A percentile compares a stretch with the other conserved stretches of the same genome.
phyloP scores from a whole-genome alignment of 2,329 filamentous ascomycete species.

The Escovopsis sp. region DNA sequence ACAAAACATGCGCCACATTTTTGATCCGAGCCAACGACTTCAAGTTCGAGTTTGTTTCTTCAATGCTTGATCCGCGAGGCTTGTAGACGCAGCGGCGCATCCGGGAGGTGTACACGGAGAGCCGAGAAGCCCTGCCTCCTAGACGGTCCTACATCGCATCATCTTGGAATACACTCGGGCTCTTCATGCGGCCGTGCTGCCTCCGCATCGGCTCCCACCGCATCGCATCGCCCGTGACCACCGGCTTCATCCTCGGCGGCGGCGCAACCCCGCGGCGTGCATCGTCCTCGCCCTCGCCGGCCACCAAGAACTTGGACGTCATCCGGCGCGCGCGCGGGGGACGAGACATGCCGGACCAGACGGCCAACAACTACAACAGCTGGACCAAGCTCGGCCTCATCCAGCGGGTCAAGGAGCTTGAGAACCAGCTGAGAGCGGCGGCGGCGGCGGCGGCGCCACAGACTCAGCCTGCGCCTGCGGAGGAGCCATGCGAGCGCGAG shows the following conservation, averaged over 20 bases:
- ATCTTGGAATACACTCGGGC: neutral
- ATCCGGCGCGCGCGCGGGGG: neutral
- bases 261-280: too few relatives aligned
- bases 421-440: slow-evolving; percentile 43
- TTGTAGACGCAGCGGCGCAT: too few relatives aligned
- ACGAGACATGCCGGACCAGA: slow-evolving; percentile 16
- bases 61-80: too few relatives aligned
- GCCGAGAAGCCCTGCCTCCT: too few relatives aligned
- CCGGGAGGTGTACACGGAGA: too few relatives aligned
- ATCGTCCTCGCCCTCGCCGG: slow-evolving; percentile 6
- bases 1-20: too few relatives aligned
- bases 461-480: slow-evolving; percentile 7
- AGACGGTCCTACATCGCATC: too few relatives aligned
- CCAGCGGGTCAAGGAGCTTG: slow-evolving; percentile 50
- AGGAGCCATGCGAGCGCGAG: neutral
- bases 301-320: slow-evolving; percentile 1
- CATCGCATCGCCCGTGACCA: neutral
- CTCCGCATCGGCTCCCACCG: slow-evolving; percentile 11
- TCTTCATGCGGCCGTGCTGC: slow-evolving; percentile 7
- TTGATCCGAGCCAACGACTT: too few relatives aligned
- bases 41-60: too few relatives aligned
- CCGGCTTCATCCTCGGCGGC: too few relatives aligned
- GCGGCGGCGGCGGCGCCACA: slow-evolving; percentile 22
- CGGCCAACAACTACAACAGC: slow-evolving; percentile 35
- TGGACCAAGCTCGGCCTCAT: slow-evolving; percentile 60